These are phyloP conservation scores for Boletus coccyginus DNA, from an alignment of 768 basidiomycete genomes.

Conservation along the genomic window DNA sequence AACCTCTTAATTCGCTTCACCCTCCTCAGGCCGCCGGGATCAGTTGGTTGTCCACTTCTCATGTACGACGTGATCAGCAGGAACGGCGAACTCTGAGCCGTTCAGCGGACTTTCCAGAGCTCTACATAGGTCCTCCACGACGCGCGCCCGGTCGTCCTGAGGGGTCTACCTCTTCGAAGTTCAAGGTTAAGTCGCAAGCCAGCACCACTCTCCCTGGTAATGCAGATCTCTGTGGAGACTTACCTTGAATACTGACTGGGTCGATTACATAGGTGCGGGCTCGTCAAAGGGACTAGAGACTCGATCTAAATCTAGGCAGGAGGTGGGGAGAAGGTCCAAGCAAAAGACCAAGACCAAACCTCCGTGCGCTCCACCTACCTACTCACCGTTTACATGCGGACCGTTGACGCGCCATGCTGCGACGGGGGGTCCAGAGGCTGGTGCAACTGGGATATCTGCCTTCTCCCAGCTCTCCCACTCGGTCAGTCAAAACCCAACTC, in stretches of 20 bases:
- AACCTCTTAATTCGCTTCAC: conserved; percentile 13
- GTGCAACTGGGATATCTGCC: background rate
- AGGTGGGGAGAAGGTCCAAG: conserved; percentile 8
- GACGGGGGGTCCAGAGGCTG: background rate
- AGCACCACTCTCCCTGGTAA: conserved; percentile 5
- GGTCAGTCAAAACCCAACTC: conserved; percentile 1
- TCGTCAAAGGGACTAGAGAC: background rate
- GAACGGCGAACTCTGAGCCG: conserved; percentile 24
- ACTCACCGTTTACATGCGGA: conserved; percentile 27
- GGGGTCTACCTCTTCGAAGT: conserved; percentile 46
- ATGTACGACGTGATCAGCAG: conserved; percentile 1
- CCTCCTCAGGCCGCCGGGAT: conserved; percentile 6
- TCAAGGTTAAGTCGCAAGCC: conserved; percentile 30
- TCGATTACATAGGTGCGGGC: conserved; percentile 2
- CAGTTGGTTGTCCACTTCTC: background rate
- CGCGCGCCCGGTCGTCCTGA: conserved; percentile 34
- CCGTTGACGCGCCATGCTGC: conserved; percentile 18
- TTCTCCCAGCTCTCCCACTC: conserved; percentile 2
- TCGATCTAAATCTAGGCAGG: background rate
- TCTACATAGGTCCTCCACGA: conserved; percentile 38
- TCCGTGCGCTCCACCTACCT: conserved; percentile 18
- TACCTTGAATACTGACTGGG: background rate
- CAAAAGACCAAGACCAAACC: conserved; percentile 20
- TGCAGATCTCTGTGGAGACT: background rate
- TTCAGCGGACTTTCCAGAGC: conserved; percentile 33